Conservation (phyloP, 2,329 filamentous ascomycete genomes). For the Sclerotinia nivalis region DNA sequence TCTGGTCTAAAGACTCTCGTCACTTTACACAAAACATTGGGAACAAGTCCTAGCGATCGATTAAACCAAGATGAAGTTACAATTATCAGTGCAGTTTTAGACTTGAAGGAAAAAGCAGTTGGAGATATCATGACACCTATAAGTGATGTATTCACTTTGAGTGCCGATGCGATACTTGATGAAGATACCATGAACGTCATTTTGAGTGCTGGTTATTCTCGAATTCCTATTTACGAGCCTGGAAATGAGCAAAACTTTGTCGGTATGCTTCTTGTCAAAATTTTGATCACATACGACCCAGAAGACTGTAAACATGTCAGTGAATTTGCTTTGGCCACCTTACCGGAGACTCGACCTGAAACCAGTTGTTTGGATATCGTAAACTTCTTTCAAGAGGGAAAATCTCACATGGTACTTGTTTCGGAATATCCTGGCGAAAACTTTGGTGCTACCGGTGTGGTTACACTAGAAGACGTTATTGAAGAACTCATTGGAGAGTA, state of each 20-base stretch:
- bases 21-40: constrained; percentile 88
- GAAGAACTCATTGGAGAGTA: constrained; percentile 98
- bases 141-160: constrained; percentile 95
- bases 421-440: constrained; percentile 89
- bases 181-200: constrained; percentile 94
- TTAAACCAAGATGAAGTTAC: constrained; percentile 97
- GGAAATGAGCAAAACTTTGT: constrained; percentile 86
- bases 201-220: constrained; percentile 88
- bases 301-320: constrained; percentile 85
- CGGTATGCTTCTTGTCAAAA: constrained; percentile 97
- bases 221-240: constrained; percentile 90
- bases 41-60: constrained; percentile 77
- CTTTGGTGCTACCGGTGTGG: constrained; percentile 85
- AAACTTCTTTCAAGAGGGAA: constrained; percentile 99
- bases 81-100: constrained; percentile 94
- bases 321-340: constrained; percentile 88
- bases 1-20: constrained; percentile 95
- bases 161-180: constrained; percentile 89
- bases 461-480: constrained; percentile 96
- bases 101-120: constrained; percentile 94
- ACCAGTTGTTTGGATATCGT: constrained; percentile 98
- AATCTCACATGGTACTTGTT: constrained; percentile 97
- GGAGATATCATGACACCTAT: constrained; percentile 98
- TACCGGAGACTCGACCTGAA: constrained; percentile 91
- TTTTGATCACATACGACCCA: constrained; percentile 93